Evolutionary conservation across 1,139 yeast genomes (phyloP), one percentile per base, ranked within the genome.

Genomic region (Pichia sp.): DNA sequence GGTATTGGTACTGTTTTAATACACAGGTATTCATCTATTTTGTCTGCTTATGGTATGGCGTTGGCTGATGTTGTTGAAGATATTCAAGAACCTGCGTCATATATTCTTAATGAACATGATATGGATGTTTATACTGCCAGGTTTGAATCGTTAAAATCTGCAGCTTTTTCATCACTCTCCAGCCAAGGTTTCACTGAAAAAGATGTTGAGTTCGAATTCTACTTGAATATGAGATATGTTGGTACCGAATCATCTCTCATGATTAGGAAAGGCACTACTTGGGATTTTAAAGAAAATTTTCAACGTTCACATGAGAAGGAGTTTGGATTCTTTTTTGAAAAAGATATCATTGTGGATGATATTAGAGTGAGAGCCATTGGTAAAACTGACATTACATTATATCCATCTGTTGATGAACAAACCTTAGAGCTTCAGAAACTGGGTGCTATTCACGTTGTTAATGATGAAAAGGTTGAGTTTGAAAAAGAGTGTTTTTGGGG

Each of bases 331-430:
- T 63, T 73, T 8, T 75, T 81, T 50, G 75, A 77, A 29, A 72
- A 82, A 40, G 73, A 69, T 37, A 77, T 88, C 8, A 65, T 87
- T 38, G 86, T 88, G 27, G 95, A 85, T 55, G 96, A 88, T 60
- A 73, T 87, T 36, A 80, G 95, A 54, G 85, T 86, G 0, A 71
- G 86, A 45, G 80, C 78, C 2, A 69, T 77, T 44, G 85, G 83
- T n/a, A 70, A 69, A 49, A 65, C 73, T 1, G 40, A 50, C 5
- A 44, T 45, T 26, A 44, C 49, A 35, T 36, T 37, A 29, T 55
- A 52, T 27, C 51, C 44, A 36, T 44, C 45, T 37, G 51, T 58
- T 36, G 64, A 59, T 46, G 53, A 51, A 33, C 61, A 60, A 45
- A 44, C 59, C 8, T 47, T 47, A 35, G 41, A 39, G 16, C 45